Evolutionary conservation across 106 monocot genomes (phyloP), one percentile per base, ranked within the genome.

Genomic region (Dendrobium huoshanense): DNA sequence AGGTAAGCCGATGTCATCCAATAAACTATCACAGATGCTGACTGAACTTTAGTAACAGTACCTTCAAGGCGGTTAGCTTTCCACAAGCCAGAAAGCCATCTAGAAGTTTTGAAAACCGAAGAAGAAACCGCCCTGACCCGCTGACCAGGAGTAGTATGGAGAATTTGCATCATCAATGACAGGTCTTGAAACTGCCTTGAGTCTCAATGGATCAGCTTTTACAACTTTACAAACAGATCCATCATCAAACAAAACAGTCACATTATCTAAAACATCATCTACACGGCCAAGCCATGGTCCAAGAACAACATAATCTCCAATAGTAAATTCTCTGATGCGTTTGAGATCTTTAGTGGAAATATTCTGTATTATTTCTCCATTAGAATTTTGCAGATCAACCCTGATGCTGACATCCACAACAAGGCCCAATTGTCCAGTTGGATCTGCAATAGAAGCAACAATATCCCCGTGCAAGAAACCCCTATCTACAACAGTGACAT

Each of bases 131-230:
- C 95, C 78, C 84, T 88, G 8, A 99, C 91, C 47, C 95, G 89
- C 84, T 99, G 99, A 48, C 99, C 99, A 7, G 99, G 99, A n/a
- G 75, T 99, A 95, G 78, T 90, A 99, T 44, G 99, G 93, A 80
- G 87, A 99, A 78, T 75, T 83, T 59, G 84, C 44, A 75, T 95
- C 93, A 58, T 87, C 87, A 75, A 84, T 75, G 20, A 87, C 56
- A 78, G 90, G 87, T 55, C 82, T 90, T 8, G 78, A 84, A 84
- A 91, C 84, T 15, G 96, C 88, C 77, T 88, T 89, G 20, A 96
- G 87, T n/a, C 84, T 78, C 85, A 85, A 79, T 17, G 88, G 93
- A 73, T 99, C 99, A 19, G 99, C 95, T 73, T 88, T 95, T 45
- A 86, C 67, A 67, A 99, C 99, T 90, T 95, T 93, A 84, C 99